Evolutionary conservation across 345 rosid species (phyloP).

Genomic region (Hirschfeldia incana): DNA sequence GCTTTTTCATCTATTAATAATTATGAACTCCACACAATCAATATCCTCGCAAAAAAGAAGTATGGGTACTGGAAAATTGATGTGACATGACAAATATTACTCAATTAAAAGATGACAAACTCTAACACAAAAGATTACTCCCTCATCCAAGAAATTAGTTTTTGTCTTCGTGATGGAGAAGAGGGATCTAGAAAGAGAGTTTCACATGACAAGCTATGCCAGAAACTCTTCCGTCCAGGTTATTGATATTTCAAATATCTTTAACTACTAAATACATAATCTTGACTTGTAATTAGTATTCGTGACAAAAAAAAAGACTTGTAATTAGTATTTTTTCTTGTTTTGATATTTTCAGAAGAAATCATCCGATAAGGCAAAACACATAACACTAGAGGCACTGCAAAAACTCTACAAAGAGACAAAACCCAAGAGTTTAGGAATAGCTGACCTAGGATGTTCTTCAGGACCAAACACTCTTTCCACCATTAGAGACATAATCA

Average conservation of each 20-base stretch:
- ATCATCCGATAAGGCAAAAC: slow-evolving; percentile 64
- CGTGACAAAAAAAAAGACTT: too few relatives aligned
- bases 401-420: slow-evolving; percentile 45
- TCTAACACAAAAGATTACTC: slow-evolving; percentile 7
- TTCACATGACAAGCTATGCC: slow-evolving; percentile 74
- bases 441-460: slow-evolving; percentile 89
- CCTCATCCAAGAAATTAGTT: neutral
- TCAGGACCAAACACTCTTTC: slow-evolving; percentile 76
- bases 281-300: neutral
- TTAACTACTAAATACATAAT: neutral
- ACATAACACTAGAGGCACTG: slow-evolving; percentile 56
- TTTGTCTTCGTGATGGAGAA: slow-evolving; percentile 13
- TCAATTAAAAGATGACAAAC: neutral
- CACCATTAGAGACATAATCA: slow-evolving; percentile 46
- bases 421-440: slow-evolving; percentile 46
- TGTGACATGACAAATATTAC: too few relatives aligned
- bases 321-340: neutral
- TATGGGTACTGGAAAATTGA: too few relatives aligned
- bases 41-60: too few relatives aligned
- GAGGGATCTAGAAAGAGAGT: slow-evolving; percentile 49
- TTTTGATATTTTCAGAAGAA: slow-evolving; percentile 51
- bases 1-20: neutral
- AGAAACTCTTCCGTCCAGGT: slow-evolving; percentile 72
- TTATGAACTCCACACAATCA: too few relatives aligned
- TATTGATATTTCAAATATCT: neutral